Evolutionary conservation across 1,284 basidiomycete species (phyloP), one percentile per base, ranked within the genome.

Genomic region (Vanrija sp.): DNA sequence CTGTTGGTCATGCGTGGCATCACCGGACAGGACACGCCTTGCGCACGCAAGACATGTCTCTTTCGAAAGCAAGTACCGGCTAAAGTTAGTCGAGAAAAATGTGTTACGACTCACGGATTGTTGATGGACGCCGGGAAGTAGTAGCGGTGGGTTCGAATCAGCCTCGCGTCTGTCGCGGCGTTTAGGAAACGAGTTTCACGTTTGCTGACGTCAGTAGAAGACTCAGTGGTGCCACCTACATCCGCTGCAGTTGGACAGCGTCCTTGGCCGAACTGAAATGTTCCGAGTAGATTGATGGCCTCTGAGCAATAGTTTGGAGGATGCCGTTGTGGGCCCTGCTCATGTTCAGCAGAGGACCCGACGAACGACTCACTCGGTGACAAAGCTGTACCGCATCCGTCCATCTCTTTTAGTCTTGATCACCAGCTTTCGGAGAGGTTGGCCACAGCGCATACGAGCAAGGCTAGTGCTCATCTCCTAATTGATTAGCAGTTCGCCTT

Each of bases 81-180:
- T 53, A 46, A 6, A 3, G 23, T 43, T 14, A 26, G 42, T 25
- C 2, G 3, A 0, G 16, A 39, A 7, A 5, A 25, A n/a, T n/a
- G n/a, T 26, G 3, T 3, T 5, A 5, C 10, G 7, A 55, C 58
- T 2, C 28, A 59, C 57, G 62, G 55, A 46, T 64, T 60, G 49
- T 54, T 42, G 51, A 58, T 63, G 5, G 61, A 57, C 43, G 55
- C 55, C n/a, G 64, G 61, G 38, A 63, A 62, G 57, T 65, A 65
- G 44, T 58, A 61, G 6, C 64, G 51, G 39, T 65, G 64, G 39
- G 63, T 34, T 2, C 64, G 60, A 47, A 65, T 54, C 7, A 65
- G 57, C 6, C 64, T 61, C 9, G 63, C 50, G 46, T 62, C 60
- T 23, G 60, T 57, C 15, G 59, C 64, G 23, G 63, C 62, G 38